Percentiles rank a stretch among this genome's conserved stretches.
Conservation (phyloP, 1,139 yeast genomes). For the Yamadazyma sp. region DNA sequence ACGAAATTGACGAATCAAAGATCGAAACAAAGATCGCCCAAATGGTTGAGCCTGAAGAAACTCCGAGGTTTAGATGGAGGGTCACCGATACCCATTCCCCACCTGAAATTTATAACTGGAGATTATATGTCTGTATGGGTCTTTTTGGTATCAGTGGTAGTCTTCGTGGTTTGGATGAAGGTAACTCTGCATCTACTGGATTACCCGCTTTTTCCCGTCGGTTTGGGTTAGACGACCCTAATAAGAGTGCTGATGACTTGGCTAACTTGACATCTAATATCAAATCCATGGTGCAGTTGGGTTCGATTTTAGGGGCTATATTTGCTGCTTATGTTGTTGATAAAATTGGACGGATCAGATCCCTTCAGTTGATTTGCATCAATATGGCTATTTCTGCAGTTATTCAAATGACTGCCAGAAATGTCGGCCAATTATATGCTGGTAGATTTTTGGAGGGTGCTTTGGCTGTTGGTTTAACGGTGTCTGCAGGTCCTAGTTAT, state of each 20-base stretch:
- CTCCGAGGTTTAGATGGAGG: conserved; percentile 25
- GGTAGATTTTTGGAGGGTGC: conserved; percentile 55
- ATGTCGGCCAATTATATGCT: conserved; percentile 51
- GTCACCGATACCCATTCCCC: conserved; percentile 42
- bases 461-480: conserved; percentile 56
- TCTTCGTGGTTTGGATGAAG: conserved; percentile 65
- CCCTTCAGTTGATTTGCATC: conserved; percentile 45
- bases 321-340: conserved; percentile 53
- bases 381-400: conserved; percentile 49
- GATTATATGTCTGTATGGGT: conserved; percentile 46
- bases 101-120: conserved; percentile 47
- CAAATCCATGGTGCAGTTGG: conserved; percentile 62
- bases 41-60: not conserved
- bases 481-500: conserved; percentile 57
- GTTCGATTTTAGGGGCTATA: conserved; percentile 57
- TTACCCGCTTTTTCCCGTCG: conserved; percentile 45
- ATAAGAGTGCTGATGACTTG: conserved; percentile 31
- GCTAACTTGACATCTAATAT: conserved; percentile 56
- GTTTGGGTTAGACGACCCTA: conserved; percentile 47
- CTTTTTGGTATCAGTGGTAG: conserved; percentile 60
- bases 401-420: conserved; percentile 46
- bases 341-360: conserved; percentile 53
- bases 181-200: conserved; percentile 42
- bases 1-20: conserved; percentile 7
- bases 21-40: conserved; percentile 1